A percentile compares a stretch with the other conserved stretches of the same genome.
These are phyloP conservation scores for Epicoccum nigrum DNA, from an alignment of 2,329 filamentous ascomycete genomes.

Conservation along the genomic window DNA sequence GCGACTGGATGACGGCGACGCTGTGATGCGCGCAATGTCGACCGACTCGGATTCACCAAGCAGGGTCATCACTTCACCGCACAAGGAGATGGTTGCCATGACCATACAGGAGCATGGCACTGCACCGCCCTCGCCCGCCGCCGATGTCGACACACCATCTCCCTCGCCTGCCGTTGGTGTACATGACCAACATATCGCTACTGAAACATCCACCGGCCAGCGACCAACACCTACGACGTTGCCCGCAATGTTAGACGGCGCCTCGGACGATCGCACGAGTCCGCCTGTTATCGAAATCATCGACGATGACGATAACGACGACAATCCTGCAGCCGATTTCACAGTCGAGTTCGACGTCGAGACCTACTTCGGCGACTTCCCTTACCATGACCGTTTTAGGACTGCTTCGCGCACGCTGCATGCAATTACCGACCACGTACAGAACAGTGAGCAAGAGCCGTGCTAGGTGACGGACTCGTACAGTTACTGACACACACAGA, in stretches of 20 bases:
- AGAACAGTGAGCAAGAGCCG: slow-evolving; percentile 26
- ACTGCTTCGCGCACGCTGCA: background rate
- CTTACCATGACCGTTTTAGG: slow-evolving; percentile 23
- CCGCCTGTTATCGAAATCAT: slow-evolving; percentile 49
- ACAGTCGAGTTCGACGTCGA: slow-evolving; percentile 33
- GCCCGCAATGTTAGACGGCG: slow-evolving; percentile 24
- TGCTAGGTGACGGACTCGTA: background rate
- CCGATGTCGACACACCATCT: slow-evolving; percentile 27
- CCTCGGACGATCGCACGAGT: slow-evolving; percentile 27
- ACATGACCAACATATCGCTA: slow-evolving; percentile 13
- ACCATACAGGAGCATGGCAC: slow-evolving; percentile 47
- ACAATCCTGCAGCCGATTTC: slow-evolving; percentile 19
- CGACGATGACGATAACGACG: slow-evolving; percentile 34
- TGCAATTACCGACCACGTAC: slow-evolving; percentile 32
- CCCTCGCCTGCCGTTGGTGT: slow-evolving; percentile 28
- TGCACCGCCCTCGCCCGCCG: slow-evolving; percentile 31
- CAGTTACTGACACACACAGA: slow-evolving; percentile 6
- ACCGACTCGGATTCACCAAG: slow-evolving; percentile 28
- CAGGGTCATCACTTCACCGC: slow-evolving; percentile 20
- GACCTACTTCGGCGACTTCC: slow-evolving; percentile 42
- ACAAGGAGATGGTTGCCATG: slow-evolving; percentile 44
- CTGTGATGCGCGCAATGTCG: slow-evolving; percentile 40
- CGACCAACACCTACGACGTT: slow-evolving; percentile 2
- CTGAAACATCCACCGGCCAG: background rate
- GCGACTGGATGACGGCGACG: slow-evolving; percentile 48